Conservation (phyloP, 345 rosid species). For the Salix purpurea region DNA sequence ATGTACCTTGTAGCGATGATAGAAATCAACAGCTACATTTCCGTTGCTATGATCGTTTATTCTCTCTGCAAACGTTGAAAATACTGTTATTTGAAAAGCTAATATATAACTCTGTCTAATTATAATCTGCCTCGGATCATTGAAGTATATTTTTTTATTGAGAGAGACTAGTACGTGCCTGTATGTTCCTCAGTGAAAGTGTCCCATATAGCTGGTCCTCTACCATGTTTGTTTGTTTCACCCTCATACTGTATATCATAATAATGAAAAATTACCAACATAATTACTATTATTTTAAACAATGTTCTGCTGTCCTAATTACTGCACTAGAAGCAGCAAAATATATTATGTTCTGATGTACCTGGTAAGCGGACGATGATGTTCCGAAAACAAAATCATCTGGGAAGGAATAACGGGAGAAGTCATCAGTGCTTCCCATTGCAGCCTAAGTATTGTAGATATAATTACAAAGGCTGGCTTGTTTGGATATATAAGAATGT, state of each 20-base stretch:
- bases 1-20: not conserved
- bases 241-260: constrained; percentile 26
- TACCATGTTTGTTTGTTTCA: constrained; percentile 22
- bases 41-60: not conserved
- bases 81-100: too few relatives aligned
- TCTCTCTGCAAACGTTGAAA: not conserved
- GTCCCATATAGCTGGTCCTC: constrained; percentile 39
- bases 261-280: too few relatives aligned
- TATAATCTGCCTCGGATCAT: not conserved
- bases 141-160: not conserved
- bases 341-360: too few relatives aligned
- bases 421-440: too few relatives aligned
- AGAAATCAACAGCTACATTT: constrained; percentile 7
- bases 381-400: not conserved
- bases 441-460: too few relatives aligned
- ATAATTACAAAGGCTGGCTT: too few relatives aligned
- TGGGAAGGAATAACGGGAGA: not conserved
- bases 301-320: too few relatives aligned
- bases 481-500: too few relatives aligned
- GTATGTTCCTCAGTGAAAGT: constrained; percentile 16
- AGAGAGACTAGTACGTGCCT: not conserved
- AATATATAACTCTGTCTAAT: too few relatives aligned
- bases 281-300: too few relatives aligned
- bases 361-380: not conserved
- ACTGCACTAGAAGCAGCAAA: too few relatives aligned